phyloP scores from a whole-genome alignment of 768 basidiomycete genomes.

The Pulveroboletus sp. region DNA sequence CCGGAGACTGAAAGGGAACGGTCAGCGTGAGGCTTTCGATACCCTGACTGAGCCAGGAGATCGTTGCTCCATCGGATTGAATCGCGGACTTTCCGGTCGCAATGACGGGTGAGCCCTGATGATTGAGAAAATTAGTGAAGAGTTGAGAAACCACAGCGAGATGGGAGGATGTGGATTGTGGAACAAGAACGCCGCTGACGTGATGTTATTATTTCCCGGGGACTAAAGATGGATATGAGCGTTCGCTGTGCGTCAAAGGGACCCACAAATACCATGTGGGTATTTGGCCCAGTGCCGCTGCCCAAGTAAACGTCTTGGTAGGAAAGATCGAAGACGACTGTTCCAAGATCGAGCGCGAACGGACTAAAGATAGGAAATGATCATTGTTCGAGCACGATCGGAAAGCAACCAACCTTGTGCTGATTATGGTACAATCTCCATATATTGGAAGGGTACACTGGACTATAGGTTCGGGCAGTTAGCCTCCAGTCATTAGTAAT shows the following conservation, averaged over 20 bases:
- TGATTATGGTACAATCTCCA: too few relatives aligned
- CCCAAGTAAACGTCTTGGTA: conserved; percentile 58
- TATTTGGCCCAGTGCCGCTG: conserved; percentile 47
- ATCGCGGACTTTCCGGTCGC: conserved; percentile 57
- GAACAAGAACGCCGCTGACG: conserved; percentile 52
- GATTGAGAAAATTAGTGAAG: conserved; percentile 71
- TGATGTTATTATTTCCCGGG: conserved; percentile 54
- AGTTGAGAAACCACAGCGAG: conserved; percentile 52
- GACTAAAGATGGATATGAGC: conserved; percentile 29
- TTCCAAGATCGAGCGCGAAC: conserved; percentile 65
- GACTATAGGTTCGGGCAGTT: too few relatives aligned
- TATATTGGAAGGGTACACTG: too few relatives aligned
- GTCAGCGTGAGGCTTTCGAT: conserved; percentile 51
- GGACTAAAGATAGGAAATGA: conserved; percentile 38
- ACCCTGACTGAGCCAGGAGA: conserved; percentile 66
- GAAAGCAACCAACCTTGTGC: conserved; percentile 40
- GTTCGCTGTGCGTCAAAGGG: neutral
- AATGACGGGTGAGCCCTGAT: conserved; percentile 51
- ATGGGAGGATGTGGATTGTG: conserved; percentile 42
- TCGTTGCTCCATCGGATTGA: conserved; percentile 48
- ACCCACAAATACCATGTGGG: conserved; percentile 40
- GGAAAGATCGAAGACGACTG: conserved; percentile 55
- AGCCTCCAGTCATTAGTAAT: too few relatives aligned
- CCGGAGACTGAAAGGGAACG: conserved; percentile 53
- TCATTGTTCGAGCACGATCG: neutral